Evolutionary conservation across 2,329 filamentous ascomycete genomes (phyloP).

Genomic region (Corynespora cassiicola): DNA sequence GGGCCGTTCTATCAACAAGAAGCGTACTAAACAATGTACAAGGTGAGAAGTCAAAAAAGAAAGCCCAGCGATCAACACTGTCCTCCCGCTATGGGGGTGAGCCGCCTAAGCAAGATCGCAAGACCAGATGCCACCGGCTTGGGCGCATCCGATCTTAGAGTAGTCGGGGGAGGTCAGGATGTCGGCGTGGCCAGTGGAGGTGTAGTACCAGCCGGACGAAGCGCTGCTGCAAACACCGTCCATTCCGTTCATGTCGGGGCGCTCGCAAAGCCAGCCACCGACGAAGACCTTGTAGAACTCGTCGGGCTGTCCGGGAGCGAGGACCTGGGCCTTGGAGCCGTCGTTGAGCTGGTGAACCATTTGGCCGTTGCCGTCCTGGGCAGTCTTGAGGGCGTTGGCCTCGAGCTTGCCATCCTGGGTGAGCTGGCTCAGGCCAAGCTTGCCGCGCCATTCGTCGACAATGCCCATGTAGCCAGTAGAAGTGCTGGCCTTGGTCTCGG

Average conservation of each 20-base stretch:
- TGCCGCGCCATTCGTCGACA: conserved; percentile 33
- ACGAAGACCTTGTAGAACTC: conserved; percentile 39
- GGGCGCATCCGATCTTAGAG: conserved; percentile 37
- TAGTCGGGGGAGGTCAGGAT: conserved; percentile 33
- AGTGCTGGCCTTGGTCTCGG: conserved; percentile 13
- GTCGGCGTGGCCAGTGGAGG: conserved; percentile 39
- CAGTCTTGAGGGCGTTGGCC: conserved; percentile 31
- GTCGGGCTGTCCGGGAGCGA: conserved; percentile 29
- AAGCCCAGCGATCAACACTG: conserved; percentile 10
- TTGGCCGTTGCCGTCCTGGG: conserved; percentile 29
- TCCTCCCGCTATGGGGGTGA: conserved; percentile 13
- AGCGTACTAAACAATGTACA: conserved; percentile 28
- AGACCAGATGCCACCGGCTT: conserved; percentile 32
- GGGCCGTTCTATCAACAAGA: conserved; percentile 19
- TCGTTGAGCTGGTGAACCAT: conserved; percentile 41
- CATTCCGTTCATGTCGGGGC: conserved; percentile 29
- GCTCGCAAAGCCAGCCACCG: conserved; percentile 45
- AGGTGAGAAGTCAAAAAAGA: conserved; percentile 19
- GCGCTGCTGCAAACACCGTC: conserved; percentile 27
- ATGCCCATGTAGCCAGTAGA: conserved; percentile 31
- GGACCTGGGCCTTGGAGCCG: conserved; percentile 35
- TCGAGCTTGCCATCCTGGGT: conserved; percentile 25
- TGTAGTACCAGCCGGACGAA: conserved; percentile 36
- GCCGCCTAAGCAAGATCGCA: conserved; percentile 37
- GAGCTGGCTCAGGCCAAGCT: conserved; percentile 31